These are phyloP conservation scores for Brassica carinata DNA, from an alignment of 345 rosid species.

Conservation along the genomic window DNA sequence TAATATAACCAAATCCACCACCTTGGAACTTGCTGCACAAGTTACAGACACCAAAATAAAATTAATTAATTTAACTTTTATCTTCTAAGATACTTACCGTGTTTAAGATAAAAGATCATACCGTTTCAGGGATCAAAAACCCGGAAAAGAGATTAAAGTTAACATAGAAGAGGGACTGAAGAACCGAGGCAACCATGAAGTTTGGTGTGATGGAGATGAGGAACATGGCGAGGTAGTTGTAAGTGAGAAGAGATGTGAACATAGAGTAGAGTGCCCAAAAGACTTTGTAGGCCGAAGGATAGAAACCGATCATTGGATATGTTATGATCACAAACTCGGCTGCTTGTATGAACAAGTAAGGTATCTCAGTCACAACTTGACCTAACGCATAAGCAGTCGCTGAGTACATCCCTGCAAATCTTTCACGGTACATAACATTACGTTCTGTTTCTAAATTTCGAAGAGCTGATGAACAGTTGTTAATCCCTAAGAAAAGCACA, in stretches of 20 bases:
- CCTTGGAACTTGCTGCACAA: slow-evolving; percentile 61
- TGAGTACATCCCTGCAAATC: slow-evolving; percentile 88
- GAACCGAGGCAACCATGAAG: slow-evolving; percentile 54
- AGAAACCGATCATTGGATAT: slow-evolving; percentile 77
- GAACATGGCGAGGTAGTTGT: slow-evolving; percentile 73
- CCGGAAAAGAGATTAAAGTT: slow-evolving; percentile 66
- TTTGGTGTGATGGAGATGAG: slow-evolving; percentile 71
- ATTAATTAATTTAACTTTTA: neutral
- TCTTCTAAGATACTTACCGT: neutral
- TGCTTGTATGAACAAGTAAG: slow-evolving; percentile 56
- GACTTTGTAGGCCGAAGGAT: slow-evolving; percentile 54
- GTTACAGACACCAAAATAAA: neutral
- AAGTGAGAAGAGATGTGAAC: slow-evolving; percentile 57
- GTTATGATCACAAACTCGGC: slow-evolving; percentile 47
- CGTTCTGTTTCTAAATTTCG: slow-evolving; percentile 60
- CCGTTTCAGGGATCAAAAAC: slow-evolving; percentile 65
- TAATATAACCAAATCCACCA: slow-evolving; percentile 92
- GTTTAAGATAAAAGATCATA: slow-evolving; percentile 39
- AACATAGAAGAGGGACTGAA: slow-evolving; percentile 49
- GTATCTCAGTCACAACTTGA: slow-evolving; percentile 74
- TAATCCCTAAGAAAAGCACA: slow-evolving; percentile 61
- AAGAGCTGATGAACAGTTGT: slow-evolving; percentile 67
- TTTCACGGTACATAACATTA: slow-evolving; percentile 70
- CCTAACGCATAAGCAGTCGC: slow-evolving; percentile 67
- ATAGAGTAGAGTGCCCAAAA: slow-evolving; percentile 69